Evolutionary conservation across 108 stramenopile genomes (phyloP), one percentile per base, ranked within the genome.

Genomic region (Asterionellopsis glacialis): DNA sequence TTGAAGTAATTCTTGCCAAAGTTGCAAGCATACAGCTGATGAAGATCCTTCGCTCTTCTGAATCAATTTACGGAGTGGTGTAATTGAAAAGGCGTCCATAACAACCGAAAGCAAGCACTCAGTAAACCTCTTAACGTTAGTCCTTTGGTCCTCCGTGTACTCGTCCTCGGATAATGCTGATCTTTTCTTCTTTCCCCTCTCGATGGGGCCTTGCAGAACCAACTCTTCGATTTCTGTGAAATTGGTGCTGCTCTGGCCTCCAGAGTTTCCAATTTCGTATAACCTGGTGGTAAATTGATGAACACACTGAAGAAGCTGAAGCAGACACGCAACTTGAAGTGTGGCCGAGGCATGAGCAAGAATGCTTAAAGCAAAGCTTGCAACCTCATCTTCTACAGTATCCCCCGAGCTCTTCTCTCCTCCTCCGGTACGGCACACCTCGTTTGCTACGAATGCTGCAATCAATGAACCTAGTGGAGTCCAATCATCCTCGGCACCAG

Each of bases 1-100:
- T 25, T 77, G 63, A 45, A 91, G 72, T 41, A 86, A 55, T 55
- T 88, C 79, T 49, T 91, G 78, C 85, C 90, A 91, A 14, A 91
- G 55, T 19, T 69, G 63, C 23, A 83, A 79, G 41, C 76, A 80
- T 18, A 83, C 42, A 49, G 67, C 69, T 13, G 73, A n/a, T 65
- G 67, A 14, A 55, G 45, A 63, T 27, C 68, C 64, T 33, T 33
- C 33, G 33, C 33, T 33, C 27, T 63, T 73, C 22, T 74, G 67
- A 45, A 80, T 61, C n/a, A 76, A 27, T 63, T 68, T 66, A 24
- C 55, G 72, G 24, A 73, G 65, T 0, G 75, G 13, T 22, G 57
- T 58, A 23, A 64, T 65, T 26, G 63, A 66, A 11, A 72, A 40
- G 10, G 63, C 68, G 45, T 76, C 75, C 13, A 48, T 47, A 0